These are phyloP conservation scores for Penicillium waksmanii DNA, from an alignment of 495 filamentous ascomycete species.

Conservation along the genomic window DNA sequence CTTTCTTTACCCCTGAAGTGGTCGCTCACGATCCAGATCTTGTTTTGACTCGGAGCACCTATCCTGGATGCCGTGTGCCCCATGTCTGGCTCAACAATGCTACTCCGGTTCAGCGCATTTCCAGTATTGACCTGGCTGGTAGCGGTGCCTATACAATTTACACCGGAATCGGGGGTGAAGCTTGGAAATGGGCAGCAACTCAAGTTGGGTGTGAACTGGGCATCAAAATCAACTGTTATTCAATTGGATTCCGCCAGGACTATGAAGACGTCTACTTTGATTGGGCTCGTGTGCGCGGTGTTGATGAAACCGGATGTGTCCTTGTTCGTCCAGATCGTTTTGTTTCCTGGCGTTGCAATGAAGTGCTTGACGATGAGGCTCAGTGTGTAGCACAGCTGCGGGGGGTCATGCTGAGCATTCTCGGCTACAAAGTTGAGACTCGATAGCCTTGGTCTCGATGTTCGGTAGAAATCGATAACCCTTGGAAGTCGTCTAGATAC, in stretches of 20 bases:
- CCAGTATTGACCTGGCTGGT: constrained; percentile 57
- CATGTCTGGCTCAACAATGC: constrained; percentile 57
- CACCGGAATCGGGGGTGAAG: constrained; percentile 52
- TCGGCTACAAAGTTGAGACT: constrained; percentile 3
- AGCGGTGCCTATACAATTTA: constrained; percentile 51
- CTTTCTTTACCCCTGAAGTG: constrained; percentile 31
- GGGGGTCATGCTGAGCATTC: constrained; percentile 21
- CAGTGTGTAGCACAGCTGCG: constrained; percentile 18
- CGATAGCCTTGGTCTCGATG: background rate
- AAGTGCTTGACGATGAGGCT: constrained; percentile 11
- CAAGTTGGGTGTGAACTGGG: constrained; percentile 31
- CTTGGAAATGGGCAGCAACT: constrained; percentile 51
- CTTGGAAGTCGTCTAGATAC: background rate
- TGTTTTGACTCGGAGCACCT: constrained; percentile 34
- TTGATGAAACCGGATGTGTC: constrained; percentile 57
- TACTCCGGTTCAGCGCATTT: constrained; percentile 43
- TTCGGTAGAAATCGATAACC: background rate
- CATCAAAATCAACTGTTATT: constrained; percentile 45
- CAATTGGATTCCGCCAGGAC: constrained; percentile 52
- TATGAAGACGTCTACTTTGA: constrained; percentile 58
- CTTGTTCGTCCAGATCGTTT: constrained; percentile 53
- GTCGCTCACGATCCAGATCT: constrained; percentile 37
- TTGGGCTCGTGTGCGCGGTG: constrained; percentile 47
- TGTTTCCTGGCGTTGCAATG: constrained; percentile 42
- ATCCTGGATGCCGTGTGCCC: constrained; percentile 55